A percentile compares a stretch with the other conserved stretches of the same genome.
Conservation (phyloP, 2,329 filamentous ascomycete genomes). For the Neofusicoccum ribis region DNA sequence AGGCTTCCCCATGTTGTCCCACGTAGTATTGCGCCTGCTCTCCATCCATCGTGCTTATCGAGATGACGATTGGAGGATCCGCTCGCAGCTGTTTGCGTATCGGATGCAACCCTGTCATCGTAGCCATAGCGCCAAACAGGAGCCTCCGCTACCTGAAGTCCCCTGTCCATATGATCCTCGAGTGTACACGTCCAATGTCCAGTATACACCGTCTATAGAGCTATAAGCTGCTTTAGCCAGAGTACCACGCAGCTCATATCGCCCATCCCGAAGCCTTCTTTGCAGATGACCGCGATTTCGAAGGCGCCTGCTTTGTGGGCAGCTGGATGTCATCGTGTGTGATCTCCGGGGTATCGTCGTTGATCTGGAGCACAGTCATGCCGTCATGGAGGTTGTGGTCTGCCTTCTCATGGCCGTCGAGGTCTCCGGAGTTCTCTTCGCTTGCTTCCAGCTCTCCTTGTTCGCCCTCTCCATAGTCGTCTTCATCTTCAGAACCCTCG, state of each 20-base stretch:
- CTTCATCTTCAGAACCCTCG: slow-evolving; percentile 23
- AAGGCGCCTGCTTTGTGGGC: background rate
- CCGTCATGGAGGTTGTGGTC: slow-evolving; percentile 8
- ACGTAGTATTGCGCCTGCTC: background rate
- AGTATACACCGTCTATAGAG: background rate
- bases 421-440: background rate
- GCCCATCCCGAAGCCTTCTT: slow-evolving; percentile 21
- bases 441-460: slow-evolving; percentile 19
- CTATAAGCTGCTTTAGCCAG: background rate
- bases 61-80: background rate
- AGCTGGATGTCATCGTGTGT: background rate
- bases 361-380: slow-evolving; percentile 40
- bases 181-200: background rate
- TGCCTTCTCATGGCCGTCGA: background rate
- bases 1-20: background rate
- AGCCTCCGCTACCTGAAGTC: background rate
- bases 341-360: slow-evolving; percentile 31
- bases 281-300: slow-evolving; percentile 13
- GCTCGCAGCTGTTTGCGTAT: background rate
- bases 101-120: background rate
- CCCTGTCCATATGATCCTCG: background rate
- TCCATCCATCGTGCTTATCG: background rate
- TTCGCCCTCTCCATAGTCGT: slow-evolving; percentile 22
- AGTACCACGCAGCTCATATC: slow-evolving; percentile 13
- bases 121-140: background rate